Evolutionary conservation across 148 eudicot species (phyloP).

Genomic region (Rhododendron ferrugineum): DNA sequence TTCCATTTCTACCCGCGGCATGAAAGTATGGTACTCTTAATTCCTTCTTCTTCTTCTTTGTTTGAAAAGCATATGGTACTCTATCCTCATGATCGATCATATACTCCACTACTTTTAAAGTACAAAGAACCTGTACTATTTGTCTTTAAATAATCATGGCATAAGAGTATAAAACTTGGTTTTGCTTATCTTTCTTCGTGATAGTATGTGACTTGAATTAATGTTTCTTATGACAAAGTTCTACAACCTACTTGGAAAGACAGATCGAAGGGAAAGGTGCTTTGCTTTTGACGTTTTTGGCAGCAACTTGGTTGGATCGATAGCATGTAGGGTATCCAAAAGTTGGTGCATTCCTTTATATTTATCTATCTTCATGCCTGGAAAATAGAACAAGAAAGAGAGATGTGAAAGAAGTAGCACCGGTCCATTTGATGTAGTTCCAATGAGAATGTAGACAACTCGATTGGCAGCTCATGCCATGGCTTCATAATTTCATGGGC

Average conservation of each 20-base stretch:
- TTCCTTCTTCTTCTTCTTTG: neutral
- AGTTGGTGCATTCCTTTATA: constrained; percentile 29
- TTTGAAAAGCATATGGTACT: neutral
- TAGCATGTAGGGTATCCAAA: constrained; percentile 25
- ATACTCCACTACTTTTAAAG: neutral
- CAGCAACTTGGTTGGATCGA: constrained; percentile 28
- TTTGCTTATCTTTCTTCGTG: neutral
- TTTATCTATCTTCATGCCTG: constrained; percentile 32
- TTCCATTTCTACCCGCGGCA: neutral
- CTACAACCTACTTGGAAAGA: constrained; percentile 11
- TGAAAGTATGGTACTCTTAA: neutral
- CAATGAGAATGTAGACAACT: constrained; percentile 1
- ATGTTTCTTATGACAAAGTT: neutral
- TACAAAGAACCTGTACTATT: neutral
- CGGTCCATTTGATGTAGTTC: neutral
- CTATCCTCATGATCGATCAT: neutral
- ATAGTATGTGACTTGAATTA: neutral
- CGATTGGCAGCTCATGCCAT: neutral
- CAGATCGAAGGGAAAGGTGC: constrained; percentile 26
- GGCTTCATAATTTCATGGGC: neutral
- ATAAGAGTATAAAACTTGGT: neutral
- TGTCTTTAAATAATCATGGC: neutral
- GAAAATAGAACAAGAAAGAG: neutral
- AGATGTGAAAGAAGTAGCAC: neutral
- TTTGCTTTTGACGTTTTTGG: constrained; percentile 24